These are phyloP conservation scores for Xylariaceae sp. DNA, from an alignment of 2,329 filamentous ascomycete genomes.

Conservation along the genomic window DNA sequence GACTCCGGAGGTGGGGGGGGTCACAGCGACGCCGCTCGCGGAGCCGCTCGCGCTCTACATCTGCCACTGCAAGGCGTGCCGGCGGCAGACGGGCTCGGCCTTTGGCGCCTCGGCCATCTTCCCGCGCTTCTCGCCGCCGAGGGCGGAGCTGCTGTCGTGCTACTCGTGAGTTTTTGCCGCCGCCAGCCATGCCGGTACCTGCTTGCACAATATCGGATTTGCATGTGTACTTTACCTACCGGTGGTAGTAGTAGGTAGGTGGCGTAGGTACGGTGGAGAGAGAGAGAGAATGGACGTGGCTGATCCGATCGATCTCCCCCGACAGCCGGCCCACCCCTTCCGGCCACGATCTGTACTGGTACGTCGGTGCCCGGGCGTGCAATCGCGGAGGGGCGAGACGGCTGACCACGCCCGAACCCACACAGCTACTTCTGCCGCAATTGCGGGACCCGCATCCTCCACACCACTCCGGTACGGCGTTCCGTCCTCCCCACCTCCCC, in stretches of 20 bases:
- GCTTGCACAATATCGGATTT: too few species aligned
- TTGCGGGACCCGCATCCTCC: conserved; percentile 59
- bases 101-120: conserved; percentile 66
- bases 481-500: too few species aligned
- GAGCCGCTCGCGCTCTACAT: conserved; percentile 59
- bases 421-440: conserved; percentile 56
- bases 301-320: too few species aligned
- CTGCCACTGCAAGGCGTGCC: conserved; percentile 63
- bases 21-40: conserved; percentile 50
- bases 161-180: conserved; percentile 52
- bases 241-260: too few species aligned
- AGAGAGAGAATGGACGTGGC: too few species aligned
- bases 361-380: too few species aligned
- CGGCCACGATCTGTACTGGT: conserved; percentile 53
- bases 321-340: conserved; percentile 49
- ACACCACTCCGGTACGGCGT: conserved; percentile 51
- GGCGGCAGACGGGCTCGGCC: conserved; percentile 56
- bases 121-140: conserved; percentile 53
- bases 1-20: too few species aligned
- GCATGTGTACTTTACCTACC: too few species aligned
- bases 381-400: too few species aligned
- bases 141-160: conserved; percentile 39
- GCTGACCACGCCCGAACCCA: too few species aligned
- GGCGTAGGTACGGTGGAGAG: too few species aligned
- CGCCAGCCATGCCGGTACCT: too few species aligned